Percentiles rank a stretch among this genome's conserved stretches.
Evolutionary conservation across 345 rosid species (phyloP).

Genomic region (Rhodomyrtus tomentosa): DNA sequence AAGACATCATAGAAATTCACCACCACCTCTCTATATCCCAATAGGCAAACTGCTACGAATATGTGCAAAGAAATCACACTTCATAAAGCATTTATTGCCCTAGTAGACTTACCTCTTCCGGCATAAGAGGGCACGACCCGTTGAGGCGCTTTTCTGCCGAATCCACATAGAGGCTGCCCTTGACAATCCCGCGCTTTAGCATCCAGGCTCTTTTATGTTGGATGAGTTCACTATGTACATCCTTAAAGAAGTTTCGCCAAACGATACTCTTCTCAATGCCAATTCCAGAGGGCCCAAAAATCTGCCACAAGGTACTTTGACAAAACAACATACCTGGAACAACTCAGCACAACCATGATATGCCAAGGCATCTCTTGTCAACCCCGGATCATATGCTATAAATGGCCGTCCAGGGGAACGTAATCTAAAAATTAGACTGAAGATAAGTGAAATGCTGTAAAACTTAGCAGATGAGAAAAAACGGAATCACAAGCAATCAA

Average conservation of each 20-base stretch:
- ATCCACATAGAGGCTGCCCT: constrained; percentile 62
- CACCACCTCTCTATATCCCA: background rate
- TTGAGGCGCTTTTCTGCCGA: constrained; percentile 50
- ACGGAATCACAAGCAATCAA: background rate
- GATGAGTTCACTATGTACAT: constrained; percentile 92
- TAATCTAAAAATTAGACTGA: constrained; percentile 28
- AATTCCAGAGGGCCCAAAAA: background rate
- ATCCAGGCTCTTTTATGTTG: constrained; percentile 94
- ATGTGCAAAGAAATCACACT: background rate
- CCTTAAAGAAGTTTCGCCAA: constrained; percentile 25
- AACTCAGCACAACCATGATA: constrained; percentile 95
- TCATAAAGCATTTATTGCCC: background rate
- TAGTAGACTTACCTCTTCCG: constrained; percentile 64
- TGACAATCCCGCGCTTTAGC: constrained; percentile 72
- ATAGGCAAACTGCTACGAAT: background rate
- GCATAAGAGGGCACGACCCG: constrained; percentile 85
- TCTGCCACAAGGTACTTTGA: background rate
- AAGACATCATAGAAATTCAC: background rate
- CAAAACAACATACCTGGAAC: constrained; percentile 71
- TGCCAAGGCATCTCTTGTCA: constrained; percentile 96
- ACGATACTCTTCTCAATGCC: background rate
- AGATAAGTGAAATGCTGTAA: background rate
- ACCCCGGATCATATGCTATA: constrained; percentile 94
- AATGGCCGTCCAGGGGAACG: constrained; percentile 77
- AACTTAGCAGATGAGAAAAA: background rate